Evolutionary conservation across 2,329 filamentous ascomycete species (phyloP).

Genomic region (Microdochium trichocladiopsis): DNA sequence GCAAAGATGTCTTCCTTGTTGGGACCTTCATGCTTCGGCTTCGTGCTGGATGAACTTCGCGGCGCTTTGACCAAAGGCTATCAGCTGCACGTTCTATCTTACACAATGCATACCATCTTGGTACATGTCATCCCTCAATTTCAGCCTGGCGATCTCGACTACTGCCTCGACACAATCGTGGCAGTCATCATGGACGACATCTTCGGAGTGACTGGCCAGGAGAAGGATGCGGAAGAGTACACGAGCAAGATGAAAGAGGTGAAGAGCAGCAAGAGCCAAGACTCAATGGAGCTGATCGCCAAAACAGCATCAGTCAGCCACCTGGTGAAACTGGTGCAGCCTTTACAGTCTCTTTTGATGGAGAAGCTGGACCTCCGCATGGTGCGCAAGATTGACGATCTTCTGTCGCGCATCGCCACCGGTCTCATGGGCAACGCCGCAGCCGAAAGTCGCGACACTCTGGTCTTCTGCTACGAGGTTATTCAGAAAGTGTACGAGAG

Average conservation of each 20-base stretch:
- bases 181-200: slow-evolving; percentile 94
- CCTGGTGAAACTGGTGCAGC: slow-evolving; percentile 69
- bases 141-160: slow-evolving; percentile 78
- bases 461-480: slow-evolving; percentile 94
- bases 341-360: slow-evolving; percentile 69
- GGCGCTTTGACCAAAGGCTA: slow-evolving; percentile 79
- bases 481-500: slow-evolving; percentile 78
- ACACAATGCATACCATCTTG: slow-evolving; percentile 87
- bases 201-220: slow-evolving; percentile 84
- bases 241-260: slow-evolving; percentile 94
- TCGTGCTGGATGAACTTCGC: slow-evolving; percentile 86
- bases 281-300: slow-evolving; percentile 91
- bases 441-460: slow-evolving; percentile 69
- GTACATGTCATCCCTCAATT: slow-evolving; percentile 67
- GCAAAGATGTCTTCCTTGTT: slow-evolving; percentile 75
- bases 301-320: slow-evolving; percentile 70
- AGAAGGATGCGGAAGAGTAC: slow-evolving; percentile 96
- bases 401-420: slow-evolving; percentile 74
- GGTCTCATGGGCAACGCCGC: slow-evolving; percentile 78
- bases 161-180: slow-evolving; percentile 73
- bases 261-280: slow-evolving; percentile 96
- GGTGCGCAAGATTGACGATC: slow-evolving; percentile 83
- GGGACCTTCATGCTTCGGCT: slow-evolving; percentile 78
- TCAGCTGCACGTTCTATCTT: slow-evolving; percentile 91
- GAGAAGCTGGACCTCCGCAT: slow-evolving; percentile 80